Percentiles rank a stretch among this genome's conserved stretches.
Evolutionary conservation across 2,329 filamentous ascomycete species (phyloP).

Genomic region (Sporothrix protearum): DNA sequence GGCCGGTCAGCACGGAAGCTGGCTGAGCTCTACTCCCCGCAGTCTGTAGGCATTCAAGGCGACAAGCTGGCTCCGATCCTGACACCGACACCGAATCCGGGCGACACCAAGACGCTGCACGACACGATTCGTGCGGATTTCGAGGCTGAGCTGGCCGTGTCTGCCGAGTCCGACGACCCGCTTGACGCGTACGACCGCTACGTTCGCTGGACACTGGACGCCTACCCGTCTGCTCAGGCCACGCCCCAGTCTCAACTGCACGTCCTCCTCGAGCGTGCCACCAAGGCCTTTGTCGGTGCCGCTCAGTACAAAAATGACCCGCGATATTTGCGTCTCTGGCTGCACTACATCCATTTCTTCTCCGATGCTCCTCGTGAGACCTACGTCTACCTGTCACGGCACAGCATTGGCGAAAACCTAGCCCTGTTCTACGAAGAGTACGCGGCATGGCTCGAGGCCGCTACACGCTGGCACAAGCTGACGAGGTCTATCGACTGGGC

Average conservation of each 20-base stretch:
- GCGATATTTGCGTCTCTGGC: constrained; percentile 87
- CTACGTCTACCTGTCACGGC: constrained; percentile 84
- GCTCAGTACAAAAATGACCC: constrained; percentile 92
- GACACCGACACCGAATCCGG: constrained; percentile 58
- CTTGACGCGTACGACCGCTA: constrained; percentile 95
- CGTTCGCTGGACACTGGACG: constrained; percentile 92
- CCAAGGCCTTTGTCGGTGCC: constrained; percentile 81
- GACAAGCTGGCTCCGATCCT: constrained; percentile 45
- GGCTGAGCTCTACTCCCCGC: constrained; percentile 72
- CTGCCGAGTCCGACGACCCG: constrained; percentile 88
- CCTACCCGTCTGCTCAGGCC: constrained; percentile 90
- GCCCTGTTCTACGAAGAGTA: constrained; percentile 97
- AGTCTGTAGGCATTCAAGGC: constrained; percentile 45
- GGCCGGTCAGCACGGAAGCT: constrained; percentile 86
- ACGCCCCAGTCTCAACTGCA: constrained; percentile 88
- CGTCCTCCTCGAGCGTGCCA: constrained; percentile 84
- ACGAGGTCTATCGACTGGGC: constrained; percentile 88
- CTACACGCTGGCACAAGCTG: constrained; percentile 81
- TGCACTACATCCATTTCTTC: constrained; percentile 90
- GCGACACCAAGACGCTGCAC: constrained; percentile 70
- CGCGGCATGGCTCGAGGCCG: constrained; percentile 83
- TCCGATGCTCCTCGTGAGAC: constrained; percentile 89
- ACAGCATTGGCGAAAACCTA: constrained; percentile 79
- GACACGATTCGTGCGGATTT: constrained; percentile 77
- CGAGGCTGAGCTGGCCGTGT: constrained; percentile 73